Evolutionary conservation across 2,329 filamentous ascomycete species (phyloP).

Genomic region (Cucurbitaria berberidis): DNA sequence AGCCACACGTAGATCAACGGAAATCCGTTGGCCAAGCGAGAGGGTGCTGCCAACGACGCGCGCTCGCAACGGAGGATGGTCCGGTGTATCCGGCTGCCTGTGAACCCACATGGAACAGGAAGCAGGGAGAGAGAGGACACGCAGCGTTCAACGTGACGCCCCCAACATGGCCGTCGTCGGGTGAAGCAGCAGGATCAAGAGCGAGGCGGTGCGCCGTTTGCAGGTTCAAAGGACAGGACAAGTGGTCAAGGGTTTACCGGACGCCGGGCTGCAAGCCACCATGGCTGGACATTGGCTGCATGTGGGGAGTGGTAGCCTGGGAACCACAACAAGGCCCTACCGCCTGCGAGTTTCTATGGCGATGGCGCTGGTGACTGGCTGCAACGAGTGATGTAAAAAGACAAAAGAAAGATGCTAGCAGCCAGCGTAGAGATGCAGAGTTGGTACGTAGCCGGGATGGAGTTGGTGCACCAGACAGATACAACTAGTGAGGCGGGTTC

Average conservation of each 20-base stretch:
- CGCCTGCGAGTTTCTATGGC: slow-evolving; percentile 7
- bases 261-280: slow-evolving; percentile 26
- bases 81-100: slow-evolving; percentile 19
- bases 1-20: slow-evolving; percentile 46
- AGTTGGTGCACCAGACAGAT: too few species aligned
- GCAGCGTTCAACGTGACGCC: slow-evolving; percentile 3
- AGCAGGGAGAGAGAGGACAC: background rate
- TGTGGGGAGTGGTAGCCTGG: slow-evolving; percentile 27
- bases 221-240: slow-evolving; percentile 2
- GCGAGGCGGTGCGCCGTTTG: slow-evolving; percentile 12
- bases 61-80: slow-evolving; percentile 28
- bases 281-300: slow-evolving; percentile 17
- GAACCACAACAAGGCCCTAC: slow-evolving; percentile 4
- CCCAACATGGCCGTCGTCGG: background rate
- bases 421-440: too few species aligned
- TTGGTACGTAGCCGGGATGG: too few species aligned
- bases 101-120: slow-evolving; percentile 3
- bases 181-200: background rate
- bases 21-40: slow-evolving; percentile 35
- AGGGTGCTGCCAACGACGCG: slow-evolving; percentile 27
- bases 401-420: background rate
- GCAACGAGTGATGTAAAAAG: background rate
- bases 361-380: slow-evolving; percentile 4
- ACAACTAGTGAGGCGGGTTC: slow-evolving; percentile 23
- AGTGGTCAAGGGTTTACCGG: slow-evolving; percentile 14